Percentiles rank a stretch among this genome's conserved stretches.
Evolutionary conservation across 1,284 basidiomycete species (phyloP).

Genomic region (Termitomyces sp.): DNA sequence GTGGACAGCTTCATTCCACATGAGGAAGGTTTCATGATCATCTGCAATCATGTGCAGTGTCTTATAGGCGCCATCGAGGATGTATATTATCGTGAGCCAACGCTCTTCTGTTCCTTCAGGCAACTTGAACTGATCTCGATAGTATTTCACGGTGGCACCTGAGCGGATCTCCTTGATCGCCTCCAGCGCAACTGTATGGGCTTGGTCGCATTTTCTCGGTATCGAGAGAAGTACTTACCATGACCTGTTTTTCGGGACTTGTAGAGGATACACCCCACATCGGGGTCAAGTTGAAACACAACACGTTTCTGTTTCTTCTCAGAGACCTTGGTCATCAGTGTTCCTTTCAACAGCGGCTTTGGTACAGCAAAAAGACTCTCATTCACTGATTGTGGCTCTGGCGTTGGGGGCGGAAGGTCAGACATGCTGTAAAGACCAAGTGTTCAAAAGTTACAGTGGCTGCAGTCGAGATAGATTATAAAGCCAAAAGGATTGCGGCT

Average conservation of each 20-base stretch:
- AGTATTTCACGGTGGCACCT: conserved; percentile 72
- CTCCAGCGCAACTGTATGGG: conserved; percentile 72
- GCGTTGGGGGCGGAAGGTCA: neutral
- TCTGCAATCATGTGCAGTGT: conserved; percentile 86
- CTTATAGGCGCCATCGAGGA: conserved; percentile 82
- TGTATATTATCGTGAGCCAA: conserved; percentile 80
- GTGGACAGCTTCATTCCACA: conserved; percentile 63
- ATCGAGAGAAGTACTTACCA: conserved; percentile 49
- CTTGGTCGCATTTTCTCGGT: neutral
- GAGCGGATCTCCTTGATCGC: conserved; percentile 88
- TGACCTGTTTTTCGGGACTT: conserved; percentile 73
- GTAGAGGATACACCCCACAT: conserved; percentile 81
- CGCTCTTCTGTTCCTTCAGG: conserved; percentile 52
- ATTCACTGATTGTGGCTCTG: neutral
- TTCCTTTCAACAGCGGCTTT: conserved; percentile 36
- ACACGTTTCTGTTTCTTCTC: conserved; percentile 77
- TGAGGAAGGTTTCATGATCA: conserved; percentile 61
- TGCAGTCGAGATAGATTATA: neutral
- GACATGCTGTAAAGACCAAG: neutral
- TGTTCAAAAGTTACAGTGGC: neutral
- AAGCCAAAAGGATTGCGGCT: neutral
- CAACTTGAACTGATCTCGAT: conserved; percentile 72
- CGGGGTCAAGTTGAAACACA: conserved; percentile 71
- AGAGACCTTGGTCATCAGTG: conserved; percentile 85
- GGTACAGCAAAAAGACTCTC: conserved; percentile 15